Base-by-base conservation (phyloP, 2,329 filamentous ascomycete genomes). In the Orbilia brochopaga region DNA sequence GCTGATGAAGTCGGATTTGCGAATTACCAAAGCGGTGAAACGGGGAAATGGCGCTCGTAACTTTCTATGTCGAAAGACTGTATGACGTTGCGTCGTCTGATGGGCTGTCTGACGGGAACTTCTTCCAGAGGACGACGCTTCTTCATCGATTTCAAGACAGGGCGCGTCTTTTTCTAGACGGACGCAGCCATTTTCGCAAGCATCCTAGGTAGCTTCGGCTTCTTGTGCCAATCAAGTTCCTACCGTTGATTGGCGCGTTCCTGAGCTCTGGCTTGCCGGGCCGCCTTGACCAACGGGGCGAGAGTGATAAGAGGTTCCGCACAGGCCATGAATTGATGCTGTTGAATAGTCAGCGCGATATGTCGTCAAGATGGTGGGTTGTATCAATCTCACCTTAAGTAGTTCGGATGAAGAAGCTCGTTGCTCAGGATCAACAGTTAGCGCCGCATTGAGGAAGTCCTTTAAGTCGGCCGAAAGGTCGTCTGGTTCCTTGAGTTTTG, bases 391-490 rank as follows among this genome's bases (percentile, higher is more conserved):
- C 85, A 97, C 94, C 82, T 90, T 88, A 76, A 99, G 83, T 72
- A 99, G 82, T 82, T 97, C 93, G 80, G 96, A 91, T 37, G 94
- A 94, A 78, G 91, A 96, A 42, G 92, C 92, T 80, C 94, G 85
- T 86, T 96, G 96, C 81, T 97, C 94, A 0, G 94, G 93, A 78
- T 97, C 94, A 4, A 99, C 94, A 83, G 95, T 96, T 61, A 99
- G 84, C 4, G 94, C 93, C 80, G 96, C 92, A 77, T 90, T 88
- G 74, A 99, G 82, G 80, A 97, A 99, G 79, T 97, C 92, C 13
- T 42, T 97, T 97, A 99, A 87, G 81, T 97, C 94, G 83, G 96
- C 97, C 82, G 90, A 95, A 72, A 97, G 86, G 82, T 96, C 96
- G 82, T 99, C 93, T 0, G 94, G 93, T 82, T 97, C 96, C 89